phyloP scores from a whole-genome alignment of 1,284 basidiomycete genomes.

The Exobasidium rhododendri region DNA sequence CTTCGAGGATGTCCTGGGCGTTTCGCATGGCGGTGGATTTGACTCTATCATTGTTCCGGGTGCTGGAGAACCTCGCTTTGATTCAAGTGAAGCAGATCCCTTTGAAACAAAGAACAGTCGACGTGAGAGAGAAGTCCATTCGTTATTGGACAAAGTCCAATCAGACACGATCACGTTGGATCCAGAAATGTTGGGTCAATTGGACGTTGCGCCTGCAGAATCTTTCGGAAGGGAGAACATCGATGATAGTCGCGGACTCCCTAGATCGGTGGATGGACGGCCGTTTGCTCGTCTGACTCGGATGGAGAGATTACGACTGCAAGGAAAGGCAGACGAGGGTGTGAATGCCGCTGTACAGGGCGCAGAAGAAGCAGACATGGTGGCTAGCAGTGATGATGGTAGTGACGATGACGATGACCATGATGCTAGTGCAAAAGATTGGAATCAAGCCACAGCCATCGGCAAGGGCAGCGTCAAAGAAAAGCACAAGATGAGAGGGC shows the following conservation, averaged over 20 bases:
- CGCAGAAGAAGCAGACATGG: conserved; percentile 8
- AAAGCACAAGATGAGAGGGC: conserved; percentile 46
- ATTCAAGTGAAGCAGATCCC: conserved; percentile 87
- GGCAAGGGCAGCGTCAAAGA: conserved; percentile 33
- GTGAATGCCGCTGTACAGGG: conserved; percentile 3
- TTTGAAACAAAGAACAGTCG: conserved; percentile 80
- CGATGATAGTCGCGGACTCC: conserved; percentile 35
- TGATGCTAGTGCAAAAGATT: conserved; percentile 9
- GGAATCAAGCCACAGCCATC: conserved; percentile 9
- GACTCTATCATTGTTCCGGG: conserved; percentile 86
- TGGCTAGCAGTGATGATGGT: conserved; percentile 14
- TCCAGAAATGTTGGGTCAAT: conserved; percentile 64
- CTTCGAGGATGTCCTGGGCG: conserved; percentile 84
- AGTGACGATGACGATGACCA: conserved; percentile 13
- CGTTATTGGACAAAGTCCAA: conserved; percentile 89
- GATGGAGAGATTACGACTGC: conserved; percentile 39
- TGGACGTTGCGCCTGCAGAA: conserved; percentile 66
- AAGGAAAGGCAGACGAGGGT: conserved; percentile 27
- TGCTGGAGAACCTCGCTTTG: conserved; percentile 89
- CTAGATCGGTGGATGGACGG: conserved; percentile 38
- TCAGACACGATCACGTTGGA: conserved; percentile 91
- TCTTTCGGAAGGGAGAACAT: conserved; percentile 63
- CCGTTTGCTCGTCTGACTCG: conserved; percentile 45
- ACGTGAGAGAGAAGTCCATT: conserved; percentile 85
- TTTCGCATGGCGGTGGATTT: conserved; percentile 69